Evolutionary conservation across 2,329 filamentous ascomycete species (phyloP), one percentile per base, ranked within the genome.

Genomic region (Exophiala xenobiotica): DNA sequence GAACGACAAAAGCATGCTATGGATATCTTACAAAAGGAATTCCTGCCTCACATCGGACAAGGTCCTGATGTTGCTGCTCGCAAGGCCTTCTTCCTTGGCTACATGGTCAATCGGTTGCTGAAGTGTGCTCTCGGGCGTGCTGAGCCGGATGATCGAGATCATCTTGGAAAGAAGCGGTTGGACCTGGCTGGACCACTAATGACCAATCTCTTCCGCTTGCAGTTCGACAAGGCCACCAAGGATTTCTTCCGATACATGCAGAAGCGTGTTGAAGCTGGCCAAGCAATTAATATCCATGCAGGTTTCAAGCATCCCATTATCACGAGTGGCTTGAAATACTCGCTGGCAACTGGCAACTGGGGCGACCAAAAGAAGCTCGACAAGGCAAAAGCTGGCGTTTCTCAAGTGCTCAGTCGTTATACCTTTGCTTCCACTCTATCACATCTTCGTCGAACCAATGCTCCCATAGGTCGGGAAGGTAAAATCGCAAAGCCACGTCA

Each of bases 291-390:
- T 59, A 75, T 97, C 35, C 88, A 88, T 11, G 81, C 96, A 52
- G 93, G 90, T 61, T 87, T 97, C 65, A 97, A 96, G 75, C 85
- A 87, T 18, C 87, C 85, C 57, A 96, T 93, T 16, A 79, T 99
- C 61, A 95, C 91, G 16, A 95, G 93, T 66, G 93, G 92, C 43
- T 74, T 99, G 60, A 96, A 96, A 68, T 99, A 99, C 72, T 96
- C 93, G 46, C 78, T 99, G 56, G 92, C 93, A 20, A 99, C 93
- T 11, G 93, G 93, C 61, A 99, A 99, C 73, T 99, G 93, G 95
- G 95, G 93, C 66, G 93, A 99, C 61, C 93, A 99, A 76, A 99
- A 97, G 80, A 99, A 97, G 77, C 91, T 93, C 16, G 88, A 88
- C 63, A 92, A 87, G 62, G 89, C 91, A 1, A 97, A 95, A 59